Percentiles rank a stretch among this genome's conserved stretches.
These are phyloP conservation scores for Papiliotrema laurentii DNA, from an alignment of 1,284 basidiomycete genomes.

Conservation along the genomic window DNA sequence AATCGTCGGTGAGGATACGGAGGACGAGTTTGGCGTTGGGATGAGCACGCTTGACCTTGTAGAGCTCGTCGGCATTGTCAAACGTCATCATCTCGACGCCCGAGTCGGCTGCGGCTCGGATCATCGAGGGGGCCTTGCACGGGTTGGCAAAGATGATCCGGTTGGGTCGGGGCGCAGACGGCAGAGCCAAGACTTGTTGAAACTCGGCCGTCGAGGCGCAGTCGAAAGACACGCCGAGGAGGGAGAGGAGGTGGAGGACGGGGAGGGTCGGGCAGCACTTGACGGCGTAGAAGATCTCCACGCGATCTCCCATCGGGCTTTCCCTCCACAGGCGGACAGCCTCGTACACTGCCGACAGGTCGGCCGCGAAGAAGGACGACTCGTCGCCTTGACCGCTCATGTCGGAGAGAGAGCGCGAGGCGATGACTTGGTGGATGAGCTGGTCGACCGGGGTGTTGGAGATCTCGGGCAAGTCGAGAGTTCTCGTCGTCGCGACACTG, in stretches of 20 bases:
- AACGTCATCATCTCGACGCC: constrained; percentile 95
- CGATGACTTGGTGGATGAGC: constrained; percentile 30
- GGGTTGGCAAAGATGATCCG: constrained; percentile 98
- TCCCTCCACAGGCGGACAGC: constrained; percentile 82
- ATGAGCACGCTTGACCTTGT: constrained; percentile 84
- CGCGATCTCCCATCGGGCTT: constrained; percentile 63
- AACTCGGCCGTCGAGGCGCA: constrained; percentile 98
- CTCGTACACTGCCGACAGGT: constrained; percentile 80
- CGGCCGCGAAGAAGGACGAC: constrained; percentile 92
- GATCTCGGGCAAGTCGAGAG: constrained; percentile 15
- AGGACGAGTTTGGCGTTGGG: constrained; percentile 82
- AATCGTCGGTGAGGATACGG: constrained; percentile 95
- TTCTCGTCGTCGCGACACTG: constrained; percentile 5
- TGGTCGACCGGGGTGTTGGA: constrained; percentile 31
- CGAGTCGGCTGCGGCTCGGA: constrained; percentile 72
- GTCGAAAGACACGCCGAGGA: constrained; percentile 89
- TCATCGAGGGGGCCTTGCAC: constrained; percentile 93
- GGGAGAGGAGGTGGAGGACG: constrained; percentile 82
- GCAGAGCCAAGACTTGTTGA: constrained; percentile 68
- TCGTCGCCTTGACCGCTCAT: constrained; percentile 52
- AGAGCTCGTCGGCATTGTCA: constrained; percentile 95
- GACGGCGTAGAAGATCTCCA: constrained; percentile 92
- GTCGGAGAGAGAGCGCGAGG: constrained; percentile 15
- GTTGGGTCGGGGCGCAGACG: constrained; percentile 51
- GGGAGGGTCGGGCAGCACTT: constrained; percentile 98